Conservation (phyloP, 2,329 filamentous ascomycete species). For the Claviceps maximensis region DNA sequence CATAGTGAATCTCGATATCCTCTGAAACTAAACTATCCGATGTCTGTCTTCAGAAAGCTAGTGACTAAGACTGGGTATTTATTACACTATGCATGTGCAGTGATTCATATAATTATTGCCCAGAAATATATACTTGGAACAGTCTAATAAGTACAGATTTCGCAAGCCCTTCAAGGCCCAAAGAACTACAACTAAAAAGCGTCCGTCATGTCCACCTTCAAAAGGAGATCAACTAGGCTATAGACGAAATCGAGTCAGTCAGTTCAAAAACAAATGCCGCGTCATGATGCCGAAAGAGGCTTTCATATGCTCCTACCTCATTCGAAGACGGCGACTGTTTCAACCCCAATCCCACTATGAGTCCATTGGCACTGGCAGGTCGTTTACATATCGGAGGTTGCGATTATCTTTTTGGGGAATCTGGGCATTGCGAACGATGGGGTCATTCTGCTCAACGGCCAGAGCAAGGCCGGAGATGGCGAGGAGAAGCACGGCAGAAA, state of each 20-base stretch:
- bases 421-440: not conserved
- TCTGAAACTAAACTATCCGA: not conserved
- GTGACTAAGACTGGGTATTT: not conserved
- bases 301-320: not conserved
- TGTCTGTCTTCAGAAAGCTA: not conserved
- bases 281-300: no score
- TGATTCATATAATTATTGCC: not conserved
- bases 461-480: constrained; percentile 1
- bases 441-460: not conserved
- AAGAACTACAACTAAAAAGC: no score
- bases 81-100: not conserved
- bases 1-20: not conserved
- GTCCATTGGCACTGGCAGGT: not conserved
- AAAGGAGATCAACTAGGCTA: no score
- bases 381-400: constrained; percentile 4
- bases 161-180: not conserved
- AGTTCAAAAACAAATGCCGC: not conserved
- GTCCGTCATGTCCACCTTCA: no score
- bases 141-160: not conserved
- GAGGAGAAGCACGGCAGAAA: not conserved
- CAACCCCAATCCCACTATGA: not conserved
- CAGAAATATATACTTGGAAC: not conserved
- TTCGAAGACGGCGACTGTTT: not conserved
- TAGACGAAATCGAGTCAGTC: not conserved
- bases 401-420: constrained; percentile 3